Conservation (phyloP, 2,329 filamentous ascomycete species). For the Fusarium anthophilum region DNA sequence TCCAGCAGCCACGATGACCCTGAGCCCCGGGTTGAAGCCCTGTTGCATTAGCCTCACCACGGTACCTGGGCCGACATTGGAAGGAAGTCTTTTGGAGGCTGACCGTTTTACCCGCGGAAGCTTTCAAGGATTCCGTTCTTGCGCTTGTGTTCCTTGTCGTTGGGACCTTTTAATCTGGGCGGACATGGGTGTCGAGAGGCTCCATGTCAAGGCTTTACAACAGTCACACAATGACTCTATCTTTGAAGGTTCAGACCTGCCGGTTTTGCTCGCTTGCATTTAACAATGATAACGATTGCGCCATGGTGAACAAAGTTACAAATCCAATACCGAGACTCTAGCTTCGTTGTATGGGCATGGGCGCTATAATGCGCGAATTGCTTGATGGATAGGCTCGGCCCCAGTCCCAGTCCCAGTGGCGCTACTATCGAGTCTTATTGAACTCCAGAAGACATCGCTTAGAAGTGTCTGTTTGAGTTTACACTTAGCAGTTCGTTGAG, state of each 20-base stretch:
- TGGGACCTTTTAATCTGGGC: conserved; percentile 15
- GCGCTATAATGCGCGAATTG: conserved; percentile 19
- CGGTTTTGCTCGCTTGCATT: conserved; percentile 27
- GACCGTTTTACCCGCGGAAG: conserved; percentile 35
- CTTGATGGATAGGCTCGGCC: background rate
- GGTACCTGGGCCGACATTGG: conserved; percentile 35
- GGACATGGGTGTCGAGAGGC: background rate
- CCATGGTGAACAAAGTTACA: conserved; percentile 3
- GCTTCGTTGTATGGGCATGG: conserved; percentile 12
- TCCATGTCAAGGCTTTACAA: conserved; percentile 3
- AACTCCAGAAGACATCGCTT: background rate
- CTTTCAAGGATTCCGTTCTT: conserved; percentile 31
- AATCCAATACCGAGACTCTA: background rate
- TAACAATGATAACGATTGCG: conserved; percentile 6
- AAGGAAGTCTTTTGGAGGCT: conserved; percentile 13
- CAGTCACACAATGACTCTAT: background rate
- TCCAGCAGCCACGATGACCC: conserved; percentile 33
- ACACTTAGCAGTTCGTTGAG: conserved; percentile 22
- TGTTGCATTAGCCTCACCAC: conserved; percentile 38
- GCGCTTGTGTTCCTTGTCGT: conserved; percentile 28
- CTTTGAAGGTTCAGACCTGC: conserved; percentile 13
- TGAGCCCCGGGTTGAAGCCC: conserved; percentile 31
- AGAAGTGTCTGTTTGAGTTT: conserved; percentile 21
- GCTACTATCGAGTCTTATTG: conserved; percentile 13
- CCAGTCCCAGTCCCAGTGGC: conserved; percentile 4